Evolutionary conservation across 441 rosid species (phyloP).

Genomic region (Mallotus repandus): DNA sequence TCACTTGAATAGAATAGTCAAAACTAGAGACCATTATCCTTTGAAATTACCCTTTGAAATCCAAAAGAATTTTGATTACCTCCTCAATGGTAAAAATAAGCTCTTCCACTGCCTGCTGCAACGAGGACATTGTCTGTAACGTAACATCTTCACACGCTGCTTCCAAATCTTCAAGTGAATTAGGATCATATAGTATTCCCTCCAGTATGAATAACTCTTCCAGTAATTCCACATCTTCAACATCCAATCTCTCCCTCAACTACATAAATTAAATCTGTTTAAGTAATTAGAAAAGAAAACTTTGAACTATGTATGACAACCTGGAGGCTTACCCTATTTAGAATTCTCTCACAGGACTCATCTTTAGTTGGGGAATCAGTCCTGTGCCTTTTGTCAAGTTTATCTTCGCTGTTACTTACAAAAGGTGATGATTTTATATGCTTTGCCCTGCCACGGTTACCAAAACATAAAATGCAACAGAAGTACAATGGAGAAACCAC

Average conservation of each 20-base stretch:
- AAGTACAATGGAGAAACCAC: not conserved
- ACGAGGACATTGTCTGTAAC: slow-evolving; percentile 41
- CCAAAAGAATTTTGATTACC: slow-evolving; percentile 37
- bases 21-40: not conserved
- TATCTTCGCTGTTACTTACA: slow-evolving; percentile 40
- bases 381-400: slow-evolving; percentile 33
- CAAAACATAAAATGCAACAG: slow-evolving; percentile 11
- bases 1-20: not conserved
- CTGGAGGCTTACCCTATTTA: slow-evolving; percentile 45
- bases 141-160: slow-evolving; percentile 41
- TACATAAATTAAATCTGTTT: slow-evolving; percentile 23
- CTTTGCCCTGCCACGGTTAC: slow-evolving; percentile 59
- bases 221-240: slow-evolving; percentile 58
- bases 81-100: slow-evolving; percentile 41
- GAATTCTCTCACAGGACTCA: slow-evolving; percentile 46
- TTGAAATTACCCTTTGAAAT: not conserved
- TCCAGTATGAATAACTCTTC: slow-evolving; percentile 60
- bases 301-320: not conserved
- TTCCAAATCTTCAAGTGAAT: slow-evolving; percentile 49
- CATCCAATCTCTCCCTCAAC: slow-evolving; percentile 60
- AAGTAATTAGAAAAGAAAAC: slow-evolving; percentile 17
- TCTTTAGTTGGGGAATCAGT: slow-evolving; percentile 36
- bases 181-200: slow-evolving; percentile 44
- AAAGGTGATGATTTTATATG: slow-evolving; percentile 70
- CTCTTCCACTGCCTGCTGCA: slow-evolving; percentile 56